Evolutionary conservation across 495 filamentous ascomycete genomes (phyloP).

Genomic region (Xeromyces bisporus): DNA sequence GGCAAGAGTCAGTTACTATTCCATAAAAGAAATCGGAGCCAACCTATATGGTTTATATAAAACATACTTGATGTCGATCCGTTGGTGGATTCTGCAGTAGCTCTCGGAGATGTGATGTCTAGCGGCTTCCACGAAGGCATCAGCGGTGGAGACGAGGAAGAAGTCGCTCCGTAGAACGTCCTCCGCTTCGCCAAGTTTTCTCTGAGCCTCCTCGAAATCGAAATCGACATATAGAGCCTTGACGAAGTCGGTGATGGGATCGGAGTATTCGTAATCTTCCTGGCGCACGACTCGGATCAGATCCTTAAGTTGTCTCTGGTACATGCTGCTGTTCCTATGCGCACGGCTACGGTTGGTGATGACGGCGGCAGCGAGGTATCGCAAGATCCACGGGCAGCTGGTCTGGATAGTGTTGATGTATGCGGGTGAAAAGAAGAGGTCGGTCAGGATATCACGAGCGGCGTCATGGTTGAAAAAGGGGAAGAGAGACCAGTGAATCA

Average conservation of each 20-base stretch:
- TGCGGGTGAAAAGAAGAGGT: conserved; percentile 86
- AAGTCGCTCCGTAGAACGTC: conserved; percentile 86
- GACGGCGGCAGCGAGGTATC: conserved; percentile 86
- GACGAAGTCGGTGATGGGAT: conserved; percentile 90
- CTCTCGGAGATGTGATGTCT: conserved; percentile 91
- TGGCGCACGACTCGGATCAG: conserved; percentile 86
- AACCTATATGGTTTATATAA: neutral
- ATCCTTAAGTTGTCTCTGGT: conserved; percentile 98
- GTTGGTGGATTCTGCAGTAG: conserved; percentile 99
- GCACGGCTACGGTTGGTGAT: conserved; percentile 83
- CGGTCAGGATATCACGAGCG: conserved; percentile 75
- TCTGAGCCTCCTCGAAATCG: conserved; percentile 95
- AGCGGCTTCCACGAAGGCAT: conserved; percentile 85
- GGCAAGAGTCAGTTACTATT: conserved; percentile 7
- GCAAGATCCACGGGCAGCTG: conserved; percentile 87
- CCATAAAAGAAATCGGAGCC: neutral
- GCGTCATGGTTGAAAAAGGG: conserved; percentile 96
- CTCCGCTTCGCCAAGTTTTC: conserved; percentile 77
- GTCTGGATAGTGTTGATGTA: conserved; percentile 99
- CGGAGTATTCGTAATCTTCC: conserved; percentile 91
- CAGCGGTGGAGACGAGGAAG: conserved; percentile 74
- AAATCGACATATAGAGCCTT: conserved; percentile 95
- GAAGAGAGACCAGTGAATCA: conserved; percentile 97
- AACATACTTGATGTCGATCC: conserved; percentile 82
- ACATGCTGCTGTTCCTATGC: conserved; percentile 59